Percentiles rank a stretch among this genome's conserved stretches.
These are phyloP conservation scores for Fusarium pilosicola DNA, from an alignment of 2,329 filamentous ascomycete species.

Conservation along the genomic window DNA sequence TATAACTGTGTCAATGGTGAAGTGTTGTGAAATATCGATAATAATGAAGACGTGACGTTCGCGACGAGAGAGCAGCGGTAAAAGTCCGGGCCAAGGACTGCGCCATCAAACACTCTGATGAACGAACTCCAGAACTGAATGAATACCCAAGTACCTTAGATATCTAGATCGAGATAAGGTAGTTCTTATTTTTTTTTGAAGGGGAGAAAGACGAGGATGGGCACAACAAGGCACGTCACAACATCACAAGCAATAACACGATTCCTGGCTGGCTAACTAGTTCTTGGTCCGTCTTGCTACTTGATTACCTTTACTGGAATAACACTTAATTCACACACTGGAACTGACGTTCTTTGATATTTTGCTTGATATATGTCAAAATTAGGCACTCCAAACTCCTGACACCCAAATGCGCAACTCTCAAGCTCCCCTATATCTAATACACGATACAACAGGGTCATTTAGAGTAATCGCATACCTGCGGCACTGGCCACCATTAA, in stretches of 20 bases:
- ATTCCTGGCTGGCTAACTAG: neutral
- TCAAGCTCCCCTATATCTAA: conserved; percentile 23
- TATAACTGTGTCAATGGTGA: neutral
- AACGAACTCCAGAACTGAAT: neutral
- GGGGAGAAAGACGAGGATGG: neutral
- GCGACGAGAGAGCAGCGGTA: conserved; percentile 15
- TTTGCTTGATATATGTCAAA: conserved; percentile 11
- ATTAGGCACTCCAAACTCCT: conserved; percentile 22
- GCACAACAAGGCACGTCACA: neutral
- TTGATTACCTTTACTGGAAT: neutral
- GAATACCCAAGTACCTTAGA: neutral
- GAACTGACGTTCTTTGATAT: neutral
- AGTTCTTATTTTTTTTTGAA: neutral
- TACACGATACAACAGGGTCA: conserved; percentile 30
- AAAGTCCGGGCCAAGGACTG: conserved; percentile 23
- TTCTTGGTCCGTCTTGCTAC: neutral
- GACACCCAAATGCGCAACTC: conserved; percentile 41
- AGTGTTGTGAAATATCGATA: neutral
- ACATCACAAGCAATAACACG: neutral
- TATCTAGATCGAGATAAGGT: neutral
- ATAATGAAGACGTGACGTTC: conserved; percentile 15
- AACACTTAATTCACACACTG: neutral
- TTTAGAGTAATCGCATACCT: conserved; percentile 32
- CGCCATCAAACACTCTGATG: neutral
- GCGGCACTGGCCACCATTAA: conserved; percentile 1